These are phyloP conservation scores for Trichomonas vaginalis DNA, from an alignment of 208 protist species.

Conservation along the genomic window DNA sequence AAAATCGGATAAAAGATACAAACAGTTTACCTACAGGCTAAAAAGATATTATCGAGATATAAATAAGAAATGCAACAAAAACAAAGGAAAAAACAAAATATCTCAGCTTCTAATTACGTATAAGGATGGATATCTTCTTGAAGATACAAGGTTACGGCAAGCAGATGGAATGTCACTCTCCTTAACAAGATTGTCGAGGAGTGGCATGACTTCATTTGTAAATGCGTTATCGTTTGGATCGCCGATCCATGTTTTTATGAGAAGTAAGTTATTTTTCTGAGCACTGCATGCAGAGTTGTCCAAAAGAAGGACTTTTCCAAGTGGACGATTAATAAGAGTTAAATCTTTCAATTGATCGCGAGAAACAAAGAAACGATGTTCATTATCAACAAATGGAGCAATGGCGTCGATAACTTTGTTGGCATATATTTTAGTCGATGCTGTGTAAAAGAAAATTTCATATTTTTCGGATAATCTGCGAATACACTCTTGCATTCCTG, in stretches of 20 bases:
- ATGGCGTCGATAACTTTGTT: background rate
- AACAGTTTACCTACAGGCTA: too few relatives aligned
- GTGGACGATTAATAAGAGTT: background rate
- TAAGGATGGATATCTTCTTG: background rate
- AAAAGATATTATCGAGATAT: too few relatives aligned
- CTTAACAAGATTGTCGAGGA: background rate
- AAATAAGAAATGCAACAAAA: too few relatives aligned
- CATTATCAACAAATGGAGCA: background rate
- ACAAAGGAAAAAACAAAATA: too few relatives aligned
- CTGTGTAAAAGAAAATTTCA: background rate
- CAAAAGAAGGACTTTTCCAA: background rate
- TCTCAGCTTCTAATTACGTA: too few relatives aligned
- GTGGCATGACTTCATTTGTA: background rate
- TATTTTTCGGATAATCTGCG: background rate
- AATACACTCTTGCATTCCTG: background rate
- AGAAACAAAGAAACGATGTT: background rate
- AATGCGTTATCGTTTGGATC: background rate
- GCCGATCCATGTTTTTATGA: background rate
- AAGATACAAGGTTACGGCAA: background rate
- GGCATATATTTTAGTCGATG: background rate
- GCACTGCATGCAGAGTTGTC: background rate
- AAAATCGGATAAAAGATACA: too few relatives aligned
- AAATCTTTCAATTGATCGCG: background rate
- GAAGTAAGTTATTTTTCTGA: background rate
- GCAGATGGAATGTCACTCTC: background rate